Conservation (phyloP, 345 rosid genomes). For the Brassica nigra region DNA sequence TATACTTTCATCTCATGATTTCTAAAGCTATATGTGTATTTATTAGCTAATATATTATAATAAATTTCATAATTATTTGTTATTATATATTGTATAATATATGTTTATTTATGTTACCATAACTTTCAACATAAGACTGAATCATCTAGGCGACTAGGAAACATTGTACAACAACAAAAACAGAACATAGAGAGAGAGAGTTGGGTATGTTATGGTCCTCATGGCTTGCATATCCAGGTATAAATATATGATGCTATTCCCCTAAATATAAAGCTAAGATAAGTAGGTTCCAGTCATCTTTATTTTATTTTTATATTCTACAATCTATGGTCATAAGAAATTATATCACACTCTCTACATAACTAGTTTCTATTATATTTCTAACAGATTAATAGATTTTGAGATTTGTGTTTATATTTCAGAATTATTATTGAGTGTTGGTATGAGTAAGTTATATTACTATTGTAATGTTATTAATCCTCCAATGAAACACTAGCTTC, state of each 20-base stretch:
- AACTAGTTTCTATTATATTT: too few relatives aligned
- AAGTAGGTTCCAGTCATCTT: constrained; percentile 3
- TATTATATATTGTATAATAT: neutral
- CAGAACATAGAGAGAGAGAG: neutral
- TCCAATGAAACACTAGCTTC: neutral
- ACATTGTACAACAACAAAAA: neutral
- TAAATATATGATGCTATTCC: neutral
- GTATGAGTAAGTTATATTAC: neutral
- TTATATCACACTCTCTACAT: neutral
- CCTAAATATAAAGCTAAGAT: neutral
- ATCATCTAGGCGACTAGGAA: neutral
- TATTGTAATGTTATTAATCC: neutral
- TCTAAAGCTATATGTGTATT: too few relatives aligned
- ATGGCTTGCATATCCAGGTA: neutral
- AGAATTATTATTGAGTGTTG: neutral
- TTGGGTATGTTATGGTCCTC: constrained; percentile 5
- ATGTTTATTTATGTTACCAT: neutral
- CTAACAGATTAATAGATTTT: neutral
- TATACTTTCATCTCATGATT: too few relatives aligned
- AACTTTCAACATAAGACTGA: neutral
- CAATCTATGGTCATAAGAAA: neutral
- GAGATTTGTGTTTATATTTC: neutral
- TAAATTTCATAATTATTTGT: neutral
- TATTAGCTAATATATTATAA: too few relatives aligned
- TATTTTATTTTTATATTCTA: neutral